A percentile compares a stretch with the other conserved stretches of the same genome.
Conservation (phyloP, 2,329 filamentous ascomycete genomes). For the Aspergillus pseudoglaucus region DNA sequence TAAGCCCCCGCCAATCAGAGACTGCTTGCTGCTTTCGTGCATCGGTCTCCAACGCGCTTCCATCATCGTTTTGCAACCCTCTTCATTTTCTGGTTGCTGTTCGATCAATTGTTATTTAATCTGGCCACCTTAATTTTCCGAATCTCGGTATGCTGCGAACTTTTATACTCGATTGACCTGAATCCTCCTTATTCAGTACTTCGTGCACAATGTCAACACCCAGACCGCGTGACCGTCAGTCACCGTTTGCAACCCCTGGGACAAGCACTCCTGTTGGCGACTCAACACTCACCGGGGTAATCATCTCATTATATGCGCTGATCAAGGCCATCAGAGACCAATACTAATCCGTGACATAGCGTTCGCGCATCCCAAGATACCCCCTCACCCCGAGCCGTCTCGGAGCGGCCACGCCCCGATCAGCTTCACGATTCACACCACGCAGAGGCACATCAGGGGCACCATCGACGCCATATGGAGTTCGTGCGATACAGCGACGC, state of each 20-base stretch:
- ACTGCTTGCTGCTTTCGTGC: slow-evolving; percentile 2
- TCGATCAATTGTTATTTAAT: no score
- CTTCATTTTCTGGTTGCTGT: no score
- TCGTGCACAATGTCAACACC: slow-evolving; percentile 22
- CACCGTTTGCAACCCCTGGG: slow-evolving; percentile 17
- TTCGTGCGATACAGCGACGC: slow-evolving; percentile 49
- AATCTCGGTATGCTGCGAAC: no score
- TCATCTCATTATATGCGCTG: background rate
- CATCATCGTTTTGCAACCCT: background rate
- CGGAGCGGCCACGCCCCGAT: slow-evolving; percentile 25
- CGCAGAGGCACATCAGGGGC: slow-evolving; percentile 26
- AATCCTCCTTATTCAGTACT: slow-evolving; percentile 7
- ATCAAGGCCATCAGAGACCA: background rate
- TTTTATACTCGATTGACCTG: slow-evolving; percentile 10
- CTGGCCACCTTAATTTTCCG: no score
- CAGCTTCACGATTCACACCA: slow-evolving; percentile 29
- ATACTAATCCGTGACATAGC: slow-evolving; percentile 10
- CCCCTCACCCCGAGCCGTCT: slow-evolving; percentile 33
- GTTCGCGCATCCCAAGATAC: slow-evolving; percentile 29
- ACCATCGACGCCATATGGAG: slow-evolving; percentile 51
- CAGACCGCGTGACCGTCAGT: slow-evolving; percentile 21
- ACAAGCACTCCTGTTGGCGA: slow-evolving; percentile 23
- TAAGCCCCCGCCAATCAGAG: slow-evolving; percentile 20
- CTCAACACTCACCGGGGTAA: slow-evolving; percentile 17
- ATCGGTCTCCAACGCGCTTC: background rate